Conservation (phyloP, 495 filamentous ascomycete species). For the Tuber melanosporum region DNA sequence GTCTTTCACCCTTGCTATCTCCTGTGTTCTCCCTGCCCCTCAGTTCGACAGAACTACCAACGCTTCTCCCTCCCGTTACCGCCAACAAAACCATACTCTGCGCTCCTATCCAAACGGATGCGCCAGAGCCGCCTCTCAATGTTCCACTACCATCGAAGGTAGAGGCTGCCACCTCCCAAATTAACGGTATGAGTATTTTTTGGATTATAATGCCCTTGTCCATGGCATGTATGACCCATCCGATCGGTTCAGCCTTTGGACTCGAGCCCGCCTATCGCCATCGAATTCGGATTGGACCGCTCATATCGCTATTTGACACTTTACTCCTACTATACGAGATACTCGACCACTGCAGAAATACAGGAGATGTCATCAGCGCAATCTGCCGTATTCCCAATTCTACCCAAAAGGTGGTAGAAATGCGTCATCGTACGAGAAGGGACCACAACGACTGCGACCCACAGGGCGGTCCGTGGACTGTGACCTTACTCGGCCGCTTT, state of each 20-base stretch:
- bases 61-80: not conserved
- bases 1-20: not conserved
- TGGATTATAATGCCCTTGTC: constrained; percentile 4
- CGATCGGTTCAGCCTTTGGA: constrained; percentile 1
- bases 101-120: not conserved
- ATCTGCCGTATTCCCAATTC: not conserved
- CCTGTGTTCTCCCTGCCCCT: not conserved
- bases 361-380: not conserved
- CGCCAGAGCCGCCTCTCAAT: not conserved
- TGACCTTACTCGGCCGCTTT: too few species aligned
- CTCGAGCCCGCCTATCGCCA: not conserved
- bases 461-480: not conserved
- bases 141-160: not conserved
- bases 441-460: not conserved
- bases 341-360: not conserved
- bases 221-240: constrained; percentile 10
- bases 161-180: not conserved
- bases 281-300: not conserved
- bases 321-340: not conserved
- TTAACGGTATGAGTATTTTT: constrained; percentile 7
- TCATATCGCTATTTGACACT: constrained; percentile 3
- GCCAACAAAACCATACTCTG: not conserved
- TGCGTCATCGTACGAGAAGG: not conserved
- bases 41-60: not conserved
- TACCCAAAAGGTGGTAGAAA: not conserved